phyloP scores from a whole-genome alignment of 78 protist species.

The Creolimax fragrantissima region DNA sequence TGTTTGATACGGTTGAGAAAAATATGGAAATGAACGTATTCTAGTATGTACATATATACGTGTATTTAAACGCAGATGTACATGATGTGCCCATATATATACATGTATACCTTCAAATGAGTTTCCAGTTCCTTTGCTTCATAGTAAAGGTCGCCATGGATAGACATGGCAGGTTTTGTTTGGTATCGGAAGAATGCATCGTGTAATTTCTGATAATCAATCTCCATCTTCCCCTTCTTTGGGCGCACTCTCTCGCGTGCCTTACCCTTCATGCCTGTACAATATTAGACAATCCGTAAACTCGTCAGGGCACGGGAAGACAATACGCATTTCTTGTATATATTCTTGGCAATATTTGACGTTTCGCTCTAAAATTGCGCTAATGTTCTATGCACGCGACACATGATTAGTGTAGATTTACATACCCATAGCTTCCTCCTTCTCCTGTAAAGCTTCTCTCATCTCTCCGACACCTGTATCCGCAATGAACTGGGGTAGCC shows the following conservation, averaged over 20 bases:
- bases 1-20: not conserved
- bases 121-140: conserved; percentile 84
- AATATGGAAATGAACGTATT: not conserved
- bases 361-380: too few relatives aligned
- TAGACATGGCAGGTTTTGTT: conserved; percentile 36
- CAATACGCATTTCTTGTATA: too few relatives aligned
- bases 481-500: conserved; percentile 89
- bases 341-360: too few relatives aligned
- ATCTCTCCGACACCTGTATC: conserved; percentile 91
- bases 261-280: conserved; percentile 49
- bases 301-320: too few relatives aligned
- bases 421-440: conserved; percentile 25
- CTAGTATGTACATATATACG: not conserved
- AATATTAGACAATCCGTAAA: not conserved
- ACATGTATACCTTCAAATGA: not conserved
- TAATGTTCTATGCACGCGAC: too few relatives aligned
- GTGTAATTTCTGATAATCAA: conserved; percentile 86
- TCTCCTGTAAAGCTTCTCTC: conserved; percentile 64
- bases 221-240: conserved; percentile 76
- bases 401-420: not conserved
- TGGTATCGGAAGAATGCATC: conserved; percentile 86
- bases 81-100: not conserved
- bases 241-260: conserved; percentile 64
- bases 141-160: conserved; percentile 69
- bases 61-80: not conserved